These are phyloP conservation scores for Neospermospora avenae DNA, from an alignment of 2,329 filamentous ascomycete genomes.

Conservation along the genomic window DNA sequence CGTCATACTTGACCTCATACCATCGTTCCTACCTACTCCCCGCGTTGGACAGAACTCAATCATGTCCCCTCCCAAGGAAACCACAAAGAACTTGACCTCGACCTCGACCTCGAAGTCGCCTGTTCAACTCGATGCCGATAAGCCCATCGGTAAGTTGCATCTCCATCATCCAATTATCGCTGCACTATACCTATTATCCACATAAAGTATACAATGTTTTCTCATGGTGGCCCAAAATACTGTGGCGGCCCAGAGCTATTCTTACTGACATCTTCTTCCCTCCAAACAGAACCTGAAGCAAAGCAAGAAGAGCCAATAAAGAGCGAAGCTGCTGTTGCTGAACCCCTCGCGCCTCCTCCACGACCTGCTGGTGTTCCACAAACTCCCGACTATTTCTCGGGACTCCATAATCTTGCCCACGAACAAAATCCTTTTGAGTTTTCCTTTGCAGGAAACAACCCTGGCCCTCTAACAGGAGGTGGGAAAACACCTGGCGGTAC, in stretches of 20 bases:
- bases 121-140: slow-evolving; percentile 24
- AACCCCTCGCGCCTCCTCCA: slow-evolving; percentile 68
- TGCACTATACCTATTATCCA: background rate
- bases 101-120: slow-evolving; percentile 26
- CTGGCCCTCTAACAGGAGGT: slow-evolving; percentile 38
- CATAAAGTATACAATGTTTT: too few species aligned
- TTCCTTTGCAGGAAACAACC: slow-evolving; percentile 66
- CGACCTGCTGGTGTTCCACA: slow-evolving; percentile 55
- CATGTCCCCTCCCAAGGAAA: slow-evolving; percentile 29
- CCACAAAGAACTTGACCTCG: slow-evolving; percentile 24
- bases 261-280: slow-evolving; percentile 1
- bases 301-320: slow-evolving; percentile 43
- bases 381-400: slow-evolving; percentile 68
- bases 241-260: background rate
- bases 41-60: slow-evolving; percentile 18
- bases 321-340: slow-evolving; percentile 52
- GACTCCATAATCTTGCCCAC: slow-evolving; percentile 59
- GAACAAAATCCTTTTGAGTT: slow-evolving; percentile 98
- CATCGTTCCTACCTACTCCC: slow-evolving; percentile 7
- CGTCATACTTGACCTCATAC: slow-evolving; percentile 20
- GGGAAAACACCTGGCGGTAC: slow-evolving; percentile 79
- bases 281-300: slow-evolving; percentile 37
- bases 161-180: background rate
- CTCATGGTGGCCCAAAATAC: too few species aligned
- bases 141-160: slow-evolving; percentile 24